Evolutionary conservation across 257 asterid genomes (phyloP).

Genomic region (Nyctanthes arbortristis): DNA sequence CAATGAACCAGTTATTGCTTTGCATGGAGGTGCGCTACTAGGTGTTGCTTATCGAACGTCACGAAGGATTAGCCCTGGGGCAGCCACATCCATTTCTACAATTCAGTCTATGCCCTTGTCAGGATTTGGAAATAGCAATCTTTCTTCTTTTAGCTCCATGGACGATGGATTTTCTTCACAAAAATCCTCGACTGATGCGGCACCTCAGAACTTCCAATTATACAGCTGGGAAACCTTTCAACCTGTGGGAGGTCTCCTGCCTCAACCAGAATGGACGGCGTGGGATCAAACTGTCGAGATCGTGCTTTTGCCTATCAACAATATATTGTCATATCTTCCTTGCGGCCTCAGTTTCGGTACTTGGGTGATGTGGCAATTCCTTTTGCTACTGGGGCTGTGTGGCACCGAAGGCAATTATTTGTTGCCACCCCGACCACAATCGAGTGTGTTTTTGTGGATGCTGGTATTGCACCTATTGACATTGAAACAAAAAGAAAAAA

Average conservation of each 20-base stretch:
- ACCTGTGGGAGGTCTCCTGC: slow-evolving; percentile 97
- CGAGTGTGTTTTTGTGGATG: slow-evolving; percentile 98
- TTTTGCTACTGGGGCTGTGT: slow-evolving; percentile 93
- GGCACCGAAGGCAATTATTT: slow-evolving; percentile 97
- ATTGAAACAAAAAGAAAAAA: slow-evolving; percentile 75
- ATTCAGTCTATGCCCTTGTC: slow-evolving; percentile 92
- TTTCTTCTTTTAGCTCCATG: slow-evolving; percentile 68
- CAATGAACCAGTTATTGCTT: slow-evolving; percentile 80
- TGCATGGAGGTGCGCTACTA: slow-evolving; percentile 95
- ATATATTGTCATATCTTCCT: slow-evolving; percentile 83
- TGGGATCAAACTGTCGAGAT: slow-evolving; percentile 99
- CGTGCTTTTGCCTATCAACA: slow-evolving; percentile 95
- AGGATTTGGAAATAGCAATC: slow-evolving; percentile 62
- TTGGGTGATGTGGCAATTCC: slow-evolving; percentile 98
- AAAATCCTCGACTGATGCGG: slow-evolving; percentile 65
- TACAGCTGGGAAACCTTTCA: slow-evolving; percentile 98
- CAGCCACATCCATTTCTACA: slow-evolving; percentile 82
- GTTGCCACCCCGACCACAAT: slow-evolving; percentile 96
- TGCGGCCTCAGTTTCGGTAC: slow-evolving; percentile 97
- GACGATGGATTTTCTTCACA: slow-evolving; percentile 80
- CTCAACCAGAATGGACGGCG: slow-evolving; percentile 99
- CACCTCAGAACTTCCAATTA: slow-evolving; percentile 83
- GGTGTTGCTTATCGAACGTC: slow-evolving; percentile 97
- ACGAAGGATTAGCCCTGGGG: slow-evolving; percentile 74
- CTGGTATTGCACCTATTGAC: slow-evolving; percentile 83